These are phyloP conservation scores for Aspergillus ruber DNA, from an alignment of 2,329 filamentous ascomycete species.

Conservation along the genomic window DNA sequence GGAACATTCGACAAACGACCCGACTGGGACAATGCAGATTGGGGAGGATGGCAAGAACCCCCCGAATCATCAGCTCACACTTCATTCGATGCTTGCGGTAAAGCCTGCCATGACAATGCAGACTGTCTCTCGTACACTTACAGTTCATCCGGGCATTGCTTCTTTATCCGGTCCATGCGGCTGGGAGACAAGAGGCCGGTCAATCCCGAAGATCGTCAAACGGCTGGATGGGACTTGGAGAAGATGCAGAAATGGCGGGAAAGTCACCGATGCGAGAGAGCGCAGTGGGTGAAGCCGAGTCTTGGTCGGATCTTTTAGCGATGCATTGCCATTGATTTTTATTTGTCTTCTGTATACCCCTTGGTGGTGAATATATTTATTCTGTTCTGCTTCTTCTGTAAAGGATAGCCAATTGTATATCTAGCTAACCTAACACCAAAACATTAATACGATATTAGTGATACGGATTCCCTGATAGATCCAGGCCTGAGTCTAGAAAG, in stretches of 20 bases:
- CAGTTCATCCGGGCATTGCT: constrained; percentile 14
- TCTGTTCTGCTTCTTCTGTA: too few species aligned
- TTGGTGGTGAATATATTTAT: too few species aligned
- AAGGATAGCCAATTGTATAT: too few species aligned
- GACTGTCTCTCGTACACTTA: constrained; percentile 23
- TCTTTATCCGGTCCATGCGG: constrained; percentile 18
- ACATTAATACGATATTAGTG: too few species aligned
- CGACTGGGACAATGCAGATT: constrained; percentile 33
- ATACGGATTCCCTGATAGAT: too few species aligned
- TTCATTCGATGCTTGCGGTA: constrained; percentile 23
- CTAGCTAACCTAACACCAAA: too few species aligned
- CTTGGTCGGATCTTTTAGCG: constrained; percentile 18
- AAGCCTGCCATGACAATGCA: constrained; percentile 17
- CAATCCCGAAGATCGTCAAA: constrained; percentile 7
- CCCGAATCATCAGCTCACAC: constrained; percentile 20
- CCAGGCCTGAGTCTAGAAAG: too few species aligned
- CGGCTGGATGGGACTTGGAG: constrained; percentile 23
- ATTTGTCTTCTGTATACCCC: too few species aligned
- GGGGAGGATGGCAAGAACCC: constrained; percentile 23
- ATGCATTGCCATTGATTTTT: neutral
- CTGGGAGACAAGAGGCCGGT: constrained; percentile 13
- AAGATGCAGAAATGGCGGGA: constrained; percentile 18
- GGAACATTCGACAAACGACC: constrained; percentile 12
- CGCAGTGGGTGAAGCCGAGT: constrained; percentile 23
- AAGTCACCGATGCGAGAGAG: constrained; percentile 13